phyloP scores from a whole-genome alignment of 192 early-diverging fungal genomes.

The Gamsiella multidivaricata region DNA sequence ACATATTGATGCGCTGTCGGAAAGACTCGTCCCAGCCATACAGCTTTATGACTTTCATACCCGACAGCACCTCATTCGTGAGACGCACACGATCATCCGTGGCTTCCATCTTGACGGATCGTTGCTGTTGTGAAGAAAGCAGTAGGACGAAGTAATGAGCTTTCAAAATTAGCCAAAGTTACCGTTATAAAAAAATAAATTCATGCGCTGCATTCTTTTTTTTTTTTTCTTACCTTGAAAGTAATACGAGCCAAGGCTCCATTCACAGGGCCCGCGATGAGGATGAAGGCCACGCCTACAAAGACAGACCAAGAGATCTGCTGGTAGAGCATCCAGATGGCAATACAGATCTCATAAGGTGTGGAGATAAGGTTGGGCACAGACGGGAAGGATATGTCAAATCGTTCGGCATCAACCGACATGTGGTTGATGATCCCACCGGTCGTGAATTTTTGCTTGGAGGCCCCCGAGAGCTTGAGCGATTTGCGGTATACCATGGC shows the following conservation, averaged over 20 bases:
- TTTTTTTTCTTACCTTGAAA: constrained; percentile 22
- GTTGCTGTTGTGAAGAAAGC: no score
- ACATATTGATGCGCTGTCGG: constrained; percentile 1
- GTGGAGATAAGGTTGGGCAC: constrained; percentile 42
- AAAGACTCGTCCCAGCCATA: constrained; percentile 47
- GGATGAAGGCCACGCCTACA: constrained; percentile 17
- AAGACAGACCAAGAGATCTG: constrained; percentile 32
- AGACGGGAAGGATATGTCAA: constrained; percentile 17
- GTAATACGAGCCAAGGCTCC: no score
- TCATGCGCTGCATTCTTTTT: constrained; percentile 34
- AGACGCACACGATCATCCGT: constrained; percentile 34
- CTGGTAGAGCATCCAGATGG: constrained; percentile 36
- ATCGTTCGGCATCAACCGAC: constrained; percentile 41
- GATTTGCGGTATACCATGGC: constrained; percentile 49
- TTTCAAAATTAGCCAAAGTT: not conserved
- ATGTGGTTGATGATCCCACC: constrained; percentile 53
- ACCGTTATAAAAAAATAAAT: not conserved
- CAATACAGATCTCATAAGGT: constrained; percentile 36
- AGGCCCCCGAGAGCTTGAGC: constrained; percentile 15
- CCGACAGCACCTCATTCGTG: constrained; percentile 33
- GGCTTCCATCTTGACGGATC: not conserved
- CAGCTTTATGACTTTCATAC: constrained; percentile 51
- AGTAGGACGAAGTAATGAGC: no score
- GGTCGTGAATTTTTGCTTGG: constrained; percentile 17
- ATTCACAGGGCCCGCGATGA: no score